phyloP scores from a whole-genome alignment of 495 filamentous ascomycete species.

The Penicillium cinerascens region DNA sequence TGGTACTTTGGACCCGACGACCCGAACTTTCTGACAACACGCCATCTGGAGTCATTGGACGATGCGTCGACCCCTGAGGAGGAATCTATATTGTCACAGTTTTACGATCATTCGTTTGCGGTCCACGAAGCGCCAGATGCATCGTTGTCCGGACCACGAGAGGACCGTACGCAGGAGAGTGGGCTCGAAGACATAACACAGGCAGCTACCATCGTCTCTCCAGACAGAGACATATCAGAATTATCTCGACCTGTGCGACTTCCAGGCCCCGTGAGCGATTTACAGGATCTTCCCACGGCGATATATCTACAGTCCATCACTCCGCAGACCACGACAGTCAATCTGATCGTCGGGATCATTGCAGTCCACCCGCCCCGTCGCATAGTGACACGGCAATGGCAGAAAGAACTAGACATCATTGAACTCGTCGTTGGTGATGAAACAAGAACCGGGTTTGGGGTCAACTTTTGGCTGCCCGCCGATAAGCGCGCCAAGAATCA shows the following conservation, averaged over 20 bases:
- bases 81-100: conserved; percentile 52
- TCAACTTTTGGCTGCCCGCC: conserved; percentile 76
- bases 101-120: conserved; percentile 71
- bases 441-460: conserved; percentile 71
- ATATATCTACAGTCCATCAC: conserved; percentile 62
- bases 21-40: conserved; percentile 49
- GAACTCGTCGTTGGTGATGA: conserved; percentile 86
- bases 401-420: conserved; percentile 55
- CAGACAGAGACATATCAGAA: conserved; percentile 9
- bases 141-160: conserved; percentile 16
- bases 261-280: conserved; percentile 49
- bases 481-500: conserved; percentile 21
- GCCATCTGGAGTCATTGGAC: conserved; percentile 31
- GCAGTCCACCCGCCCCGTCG: conserved; percentile 63
- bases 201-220: conserved; percentile 13
- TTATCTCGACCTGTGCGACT: conserved; percentile 16
- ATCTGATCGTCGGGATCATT: conserved; percentile 75
- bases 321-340: conserved; percentile 77
- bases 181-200: conserved; percentile 1
- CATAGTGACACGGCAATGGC: conserved; percentile 49
- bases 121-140: conserved; percentile 51
- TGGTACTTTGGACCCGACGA: conserved; percentile 20
- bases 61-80: conserved; percentile 16
- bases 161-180: conserved; percentile 22
- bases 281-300: conserved; percentile 68